Evolutionary conservation across 345 rosid species (phyloP), one percentile per base, ranked within the genome.

Genomic region (Syzygium aqueum): DNA sequence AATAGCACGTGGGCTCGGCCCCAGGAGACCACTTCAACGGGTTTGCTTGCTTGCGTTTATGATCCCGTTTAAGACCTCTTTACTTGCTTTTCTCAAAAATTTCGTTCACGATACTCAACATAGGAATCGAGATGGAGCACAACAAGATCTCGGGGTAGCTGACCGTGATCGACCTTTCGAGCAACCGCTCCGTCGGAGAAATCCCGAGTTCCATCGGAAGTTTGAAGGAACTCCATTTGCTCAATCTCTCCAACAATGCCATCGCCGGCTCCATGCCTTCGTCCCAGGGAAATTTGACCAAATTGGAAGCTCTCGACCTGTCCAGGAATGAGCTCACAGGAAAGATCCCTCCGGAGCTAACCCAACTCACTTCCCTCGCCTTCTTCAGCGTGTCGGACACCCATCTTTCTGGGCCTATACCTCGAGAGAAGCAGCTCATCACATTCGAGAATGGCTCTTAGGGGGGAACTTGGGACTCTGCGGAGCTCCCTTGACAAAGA

Each of bases 191-290:
- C 9, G 11, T n/a, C 3, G 78, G 85, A 5, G 33, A 13, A 46
- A 88, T 85, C 28, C 80, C 89, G 1, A 77, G 49, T 14, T 53
- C 87, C 9, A 7, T 88, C 11, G 84, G 87, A 54, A 57, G 22
- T 30, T 50, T 88, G 51, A 56, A n/a, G 9, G 87, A 77, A 7
- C 84, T 88, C 4, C 84, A 61, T 43, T 40, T 65, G 17, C 86
- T 88, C 65, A 88, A 86, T 13, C 83, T 88, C 0, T 82, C 86
- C 11, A 30, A 61, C 49, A 88, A 88, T 30, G 10, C 16, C 7
- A 56, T 88, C 85, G n/a, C 14, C 3, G 89, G 89, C 49, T 40
- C 40, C 59, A 85, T 88, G 27, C 89, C 89, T 50, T n/a, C 61
- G 2, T 59, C 61, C 53, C 46, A 85, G 30, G 37, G n/a, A 27